Percentiles rank a stretch among this genome's conserved stretches.
Conservation (phyloP, 768 basidiomycete species). For the Mycena filopes region DNA sequence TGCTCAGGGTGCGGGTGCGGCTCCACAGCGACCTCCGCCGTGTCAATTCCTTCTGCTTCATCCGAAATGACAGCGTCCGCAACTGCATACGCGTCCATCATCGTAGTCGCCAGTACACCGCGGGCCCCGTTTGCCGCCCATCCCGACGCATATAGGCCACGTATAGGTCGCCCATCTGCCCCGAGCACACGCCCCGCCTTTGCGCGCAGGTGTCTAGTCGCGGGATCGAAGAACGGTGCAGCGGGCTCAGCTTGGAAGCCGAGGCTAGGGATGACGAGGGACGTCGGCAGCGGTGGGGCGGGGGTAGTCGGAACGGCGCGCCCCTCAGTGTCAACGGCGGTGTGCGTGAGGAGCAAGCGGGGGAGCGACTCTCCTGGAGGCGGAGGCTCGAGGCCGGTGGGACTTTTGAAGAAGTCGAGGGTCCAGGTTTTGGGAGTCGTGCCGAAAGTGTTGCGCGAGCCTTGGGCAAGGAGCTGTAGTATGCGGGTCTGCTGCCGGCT, state of each 20-base stretch:
- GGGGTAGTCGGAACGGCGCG: constrained; percentile 67
- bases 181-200: constrained; percentile 16
- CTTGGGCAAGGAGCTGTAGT: constrained; percentile 72
- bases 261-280: constrained; percentile 87
- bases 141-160: constrained; percentile 88
- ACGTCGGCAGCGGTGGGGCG: constrained; percentile 65
- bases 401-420: constrained; percentile 84
- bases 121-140: constrained; percentile 94
- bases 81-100: constrained; percentile 90
- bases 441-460: constrained; percentile 62
- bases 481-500: constrained; percentile 75
- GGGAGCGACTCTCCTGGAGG: constrained; percentile 36
- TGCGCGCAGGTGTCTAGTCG: constrained; percentile 57
- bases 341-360: constrained; percentile 70
- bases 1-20: constrained; percentile 20
- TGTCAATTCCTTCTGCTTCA: constrained; percentile 14
- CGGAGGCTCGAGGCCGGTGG: constrained; percentile 55
- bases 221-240: constrained; percentile 67
- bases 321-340: constrained; percentile 59
- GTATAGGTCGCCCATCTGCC: constrained; percentile 47
- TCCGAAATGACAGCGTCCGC: constrained; percentile 79
- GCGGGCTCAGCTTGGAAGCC: constrained; percentile 83
- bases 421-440: constrained; percentile 78
- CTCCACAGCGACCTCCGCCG: constrained; percentile 22
- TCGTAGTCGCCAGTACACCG: constrained; percentile 91